Conservation (phyloP, 176 grass and related monocot species). For the Bonia amplexicaulis region DNA sequence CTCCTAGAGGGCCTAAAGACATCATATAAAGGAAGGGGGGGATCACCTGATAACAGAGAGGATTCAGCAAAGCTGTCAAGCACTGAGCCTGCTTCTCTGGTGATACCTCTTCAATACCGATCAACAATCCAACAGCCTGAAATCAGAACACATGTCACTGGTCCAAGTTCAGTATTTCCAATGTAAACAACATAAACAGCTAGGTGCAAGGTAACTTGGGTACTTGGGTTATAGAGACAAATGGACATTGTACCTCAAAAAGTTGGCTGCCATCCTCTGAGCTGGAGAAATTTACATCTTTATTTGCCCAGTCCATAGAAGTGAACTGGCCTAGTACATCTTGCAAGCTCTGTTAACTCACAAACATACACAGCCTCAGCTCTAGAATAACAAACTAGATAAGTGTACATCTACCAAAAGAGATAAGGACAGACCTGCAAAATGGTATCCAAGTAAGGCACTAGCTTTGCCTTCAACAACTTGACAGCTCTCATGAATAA, state of each 20-base stretch:
- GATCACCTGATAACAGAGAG: constrained; percentile 82
- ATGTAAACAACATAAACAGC: constrained; percentile 11
- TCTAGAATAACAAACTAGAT: constrained; percentile 26
- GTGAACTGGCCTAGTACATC: constrained; percentile 69
- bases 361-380: constrained; percentile 27
- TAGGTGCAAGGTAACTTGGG: not conserved
- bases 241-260: constrained; percentile 67
- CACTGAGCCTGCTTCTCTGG: constrained; percentile 77
- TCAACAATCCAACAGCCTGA: constrained; percentile 91
- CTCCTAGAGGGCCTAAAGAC: not conserved
- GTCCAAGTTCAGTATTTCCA: constrained; percentile 23
- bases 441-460: constrained; percentile 85
- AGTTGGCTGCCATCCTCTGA: constrained; percentile 94
- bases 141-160: constrained; percentile 19
- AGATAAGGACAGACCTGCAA: constrained; percentile 60
- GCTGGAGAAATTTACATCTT: constrained; percentile 56
- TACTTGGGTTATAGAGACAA: not conserved
- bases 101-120: constrained; percentile 81
- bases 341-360: constrained; percentile 65
- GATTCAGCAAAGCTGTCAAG: constrained; percentile 73
- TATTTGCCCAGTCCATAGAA: constrained; percentile 47
- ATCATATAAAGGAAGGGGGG: not conserved
- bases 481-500: constrained; percentile 95
- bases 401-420: not conserved
- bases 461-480: constrained; percentile 73